Conservation (phyloP, 2,329 filamentous ascomycete species). For the Dissoconium aciculare region DNA sequence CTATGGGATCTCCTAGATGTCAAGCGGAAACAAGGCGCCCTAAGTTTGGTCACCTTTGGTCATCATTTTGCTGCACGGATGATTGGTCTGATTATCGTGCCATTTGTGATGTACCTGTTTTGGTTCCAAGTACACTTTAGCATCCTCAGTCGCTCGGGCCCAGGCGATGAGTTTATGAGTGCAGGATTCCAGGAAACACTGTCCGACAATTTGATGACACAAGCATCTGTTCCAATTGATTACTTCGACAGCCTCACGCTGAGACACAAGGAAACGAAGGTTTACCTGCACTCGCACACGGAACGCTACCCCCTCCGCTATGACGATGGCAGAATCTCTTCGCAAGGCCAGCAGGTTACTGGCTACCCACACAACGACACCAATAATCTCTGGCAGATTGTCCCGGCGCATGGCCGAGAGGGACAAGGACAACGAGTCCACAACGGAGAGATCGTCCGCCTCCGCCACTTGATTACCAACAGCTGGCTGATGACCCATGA, state of each 20-base stretch:
- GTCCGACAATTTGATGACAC: conserved; percentile 83
- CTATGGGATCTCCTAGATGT: conserved; percentile 89
- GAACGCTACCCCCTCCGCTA: conserved; percentile 87
- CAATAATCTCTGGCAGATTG: conserved; percentile 95
- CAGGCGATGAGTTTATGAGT: conserved; percentile 97
- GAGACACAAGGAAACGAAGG: conserved; percentile 93
- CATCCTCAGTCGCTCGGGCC: conserved; percentile 73
- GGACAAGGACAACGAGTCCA: conserved; percentile 50
- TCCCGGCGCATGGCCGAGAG: conserved; percentile 48
- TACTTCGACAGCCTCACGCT: conserved; percentile 83
- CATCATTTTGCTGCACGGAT: conserved; percentile 83
- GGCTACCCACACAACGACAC: conserved; percentile 97
- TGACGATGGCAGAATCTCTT: conserved; percentile 92
- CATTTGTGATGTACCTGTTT: conserved; percentile 96
- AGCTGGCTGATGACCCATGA: conserved; percentile 83
- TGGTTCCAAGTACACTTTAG: conserved; percentile 99
- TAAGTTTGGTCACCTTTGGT: conserved; percentile 62
- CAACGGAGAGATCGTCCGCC: conserved; percentile 72
- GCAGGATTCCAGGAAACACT: conserved; percentile 96
- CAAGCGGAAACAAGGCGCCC: conserved; percentile 66
- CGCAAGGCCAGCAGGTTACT: conserved; percentile 91
- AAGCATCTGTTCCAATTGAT: conserved; percentile 70
- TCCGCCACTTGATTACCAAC: conserved; percentile 76
- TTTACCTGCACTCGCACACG: conserved; percentile 84
- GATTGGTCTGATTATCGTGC: conserved; percentile 75